Evolutionary conservation across 495 filamentous ascomycete genomes (phyloP).

Genomic region (Apiosordaria backusii): DNA sequence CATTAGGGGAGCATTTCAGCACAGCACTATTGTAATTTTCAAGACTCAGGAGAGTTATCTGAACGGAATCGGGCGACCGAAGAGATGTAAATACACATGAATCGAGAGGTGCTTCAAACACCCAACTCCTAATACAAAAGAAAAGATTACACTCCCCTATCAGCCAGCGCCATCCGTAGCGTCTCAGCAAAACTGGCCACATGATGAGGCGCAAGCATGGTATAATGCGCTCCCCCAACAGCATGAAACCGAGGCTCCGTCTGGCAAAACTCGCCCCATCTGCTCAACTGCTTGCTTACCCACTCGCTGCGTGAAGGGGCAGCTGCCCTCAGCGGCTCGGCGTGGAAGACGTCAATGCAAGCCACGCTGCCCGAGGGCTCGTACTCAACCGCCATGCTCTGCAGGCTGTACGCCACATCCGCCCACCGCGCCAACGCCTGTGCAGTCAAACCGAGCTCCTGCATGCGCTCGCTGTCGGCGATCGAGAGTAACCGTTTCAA

Average conservation of each 20-base stretch:
- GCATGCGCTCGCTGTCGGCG: constrained; percentile 27
- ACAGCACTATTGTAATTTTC: too few relatives aligned
- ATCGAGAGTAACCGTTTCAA: constrained; percentile 8
- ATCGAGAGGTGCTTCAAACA: too few relatives aligned
- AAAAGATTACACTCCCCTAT: too few relatives aligned
- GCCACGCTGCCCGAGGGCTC: constrained; percentile 47
- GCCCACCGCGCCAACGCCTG: constrained; percentile 39
- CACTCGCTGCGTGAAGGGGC: constrained; percentile 48
- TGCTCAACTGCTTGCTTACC: constrained; percentile 36
- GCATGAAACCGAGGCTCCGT: constrained; percentile 29
- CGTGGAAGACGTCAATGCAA: constrained; percentile 51
- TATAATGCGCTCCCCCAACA: constrained; percentile 42
- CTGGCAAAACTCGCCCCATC: constrained; percentile 45
- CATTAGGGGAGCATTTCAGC: too few relatives aligned
- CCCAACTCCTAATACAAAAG: too few relatives aligned
- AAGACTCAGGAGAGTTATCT: too few relatives aligned
- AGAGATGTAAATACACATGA: too few relatives aligned
- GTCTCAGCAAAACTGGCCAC: too few relatives aligned
- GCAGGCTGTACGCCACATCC: constrained; percentile 40
- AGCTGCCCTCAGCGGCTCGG: constrained; percentile 39
- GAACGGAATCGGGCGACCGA: too few relatives aligned
- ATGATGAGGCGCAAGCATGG: constrained; percentile 35
- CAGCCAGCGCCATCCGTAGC: too few relatives aligned
- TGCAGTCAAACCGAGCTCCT: constrained; percentile 39
- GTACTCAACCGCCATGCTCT: constrained; percentile 48